A percentile compares a stretch with the other conserved stretches of the same genome.
phyloP scores from a whole-genome alignment of 306 rosid genomes.

The Cicer bijugum region DNA sequence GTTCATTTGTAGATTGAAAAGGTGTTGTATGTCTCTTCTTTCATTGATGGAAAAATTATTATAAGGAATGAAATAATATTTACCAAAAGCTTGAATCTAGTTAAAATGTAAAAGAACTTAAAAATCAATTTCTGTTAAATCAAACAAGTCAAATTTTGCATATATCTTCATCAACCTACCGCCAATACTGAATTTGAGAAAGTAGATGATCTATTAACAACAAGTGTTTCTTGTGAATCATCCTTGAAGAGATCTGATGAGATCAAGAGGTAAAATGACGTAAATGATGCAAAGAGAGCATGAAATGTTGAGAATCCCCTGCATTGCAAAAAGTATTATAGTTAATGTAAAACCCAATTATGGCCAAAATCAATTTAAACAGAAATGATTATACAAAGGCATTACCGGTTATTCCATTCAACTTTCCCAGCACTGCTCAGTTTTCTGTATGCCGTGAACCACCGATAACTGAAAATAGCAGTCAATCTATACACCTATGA shows the following conservation, averaged over 20 bases:
- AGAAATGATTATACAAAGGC: slow-evolving; percentile 40
- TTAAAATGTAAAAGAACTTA: slow-evolving; percentile 13
- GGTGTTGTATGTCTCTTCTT: not conserved
- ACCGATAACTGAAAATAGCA: slow-evolving; percentile 56
- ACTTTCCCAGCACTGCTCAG: slow-evolving; percentile 58
- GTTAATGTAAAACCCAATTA: slow-evolving; percentile 36
- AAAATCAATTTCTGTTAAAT: slow-evolving; percentile 17
- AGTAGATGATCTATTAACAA: slow-evolving; percentile 68
- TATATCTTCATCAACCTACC: slow-evolving; percentile 58
- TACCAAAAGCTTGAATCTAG: not conserved
- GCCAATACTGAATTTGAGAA: slow-evolving; percentile 76
- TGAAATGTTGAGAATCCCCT: slow-evolving; percentile 96
- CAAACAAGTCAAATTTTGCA: slow-evolving; percentile 34
- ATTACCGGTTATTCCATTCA: slow-evolving; percentile 93
- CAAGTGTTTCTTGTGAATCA: slow-evolving; percentile 52
- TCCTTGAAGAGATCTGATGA: slow-evolving; percentile 66
- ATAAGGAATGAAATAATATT: slow-evolving; percentile 10
- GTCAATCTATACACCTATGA: slow-evolving; percentile 80
- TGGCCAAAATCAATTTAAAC: slow-evolving; percentile 31
- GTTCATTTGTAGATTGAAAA: not conserved
- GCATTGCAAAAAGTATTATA: slow-evolving; percentile 38
- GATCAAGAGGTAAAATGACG: slow-evolving; percentile 67
- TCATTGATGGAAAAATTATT: slow-evolving; percentile 6
- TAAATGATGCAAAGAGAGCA: slow-evolving; percentile 72
- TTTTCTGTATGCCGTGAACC: slow-evolving; percentile 56